A percentile compares a stretch with the other conserved stretches of the same genome.
phyloP scores from a whole-genome alignment of 768 basidiomycete species.

The Cubamyces lactineus region DNA sequence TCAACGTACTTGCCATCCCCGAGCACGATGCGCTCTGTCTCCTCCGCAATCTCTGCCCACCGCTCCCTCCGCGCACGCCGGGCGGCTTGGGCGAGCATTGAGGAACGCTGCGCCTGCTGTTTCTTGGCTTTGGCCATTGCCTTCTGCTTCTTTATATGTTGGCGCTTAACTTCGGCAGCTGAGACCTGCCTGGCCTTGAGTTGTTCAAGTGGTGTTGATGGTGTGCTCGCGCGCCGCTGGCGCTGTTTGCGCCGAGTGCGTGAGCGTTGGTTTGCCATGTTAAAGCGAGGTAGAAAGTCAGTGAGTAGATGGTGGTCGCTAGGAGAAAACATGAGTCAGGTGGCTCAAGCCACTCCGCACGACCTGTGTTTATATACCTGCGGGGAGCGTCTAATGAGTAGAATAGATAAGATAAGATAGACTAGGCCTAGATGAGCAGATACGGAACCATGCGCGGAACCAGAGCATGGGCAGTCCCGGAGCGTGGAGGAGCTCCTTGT shows the following conservation, averaged over 20 bases:
- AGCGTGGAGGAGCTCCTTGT: not conserved
- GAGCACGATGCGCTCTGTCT: constrained; percentile 42
- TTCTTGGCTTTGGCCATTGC: constrained; percentile 2
- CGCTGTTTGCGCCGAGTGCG: constrained; percentile 16
- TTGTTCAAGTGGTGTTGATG: constrained; percentile 17
- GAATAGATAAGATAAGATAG: constrained; percentile 10
- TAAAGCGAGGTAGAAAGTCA: not conserved
- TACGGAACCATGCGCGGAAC: not conserved
- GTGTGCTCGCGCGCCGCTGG: constrained; percentile 19
- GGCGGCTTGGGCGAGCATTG: constrained; percentile 8
- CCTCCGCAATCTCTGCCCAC: constrained; percentile 40
- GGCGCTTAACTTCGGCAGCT: constrained; percentile 15
- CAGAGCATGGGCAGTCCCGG: not conserved
- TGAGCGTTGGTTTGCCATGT: constrained; percentile 20
- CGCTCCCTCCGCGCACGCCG: constrained; percentile 23
- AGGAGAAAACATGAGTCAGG: constrained; percentile 8
- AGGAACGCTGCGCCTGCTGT: not conserved
- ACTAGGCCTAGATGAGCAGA: not conserved
- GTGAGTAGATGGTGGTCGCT: constrained; percentile 10
- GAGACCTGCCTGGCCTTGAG: constrained; percentile 15
- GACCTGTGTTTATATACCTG: constrained; percentile 6
- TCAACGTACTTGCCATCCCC: constrained; percentile 46
- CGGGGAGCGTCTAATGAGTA: too few species aligned
- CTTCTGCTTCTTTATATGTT: constrained; percentile 12
- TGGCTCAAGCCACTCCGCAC: not conserved